Percentiles rank a stretch among this genome's conserved stretches.
phyloP scores from a whole-genome alignment of 2,329 filamentous ascomycete genomes.

The Colletotrichum horii region DNA sequence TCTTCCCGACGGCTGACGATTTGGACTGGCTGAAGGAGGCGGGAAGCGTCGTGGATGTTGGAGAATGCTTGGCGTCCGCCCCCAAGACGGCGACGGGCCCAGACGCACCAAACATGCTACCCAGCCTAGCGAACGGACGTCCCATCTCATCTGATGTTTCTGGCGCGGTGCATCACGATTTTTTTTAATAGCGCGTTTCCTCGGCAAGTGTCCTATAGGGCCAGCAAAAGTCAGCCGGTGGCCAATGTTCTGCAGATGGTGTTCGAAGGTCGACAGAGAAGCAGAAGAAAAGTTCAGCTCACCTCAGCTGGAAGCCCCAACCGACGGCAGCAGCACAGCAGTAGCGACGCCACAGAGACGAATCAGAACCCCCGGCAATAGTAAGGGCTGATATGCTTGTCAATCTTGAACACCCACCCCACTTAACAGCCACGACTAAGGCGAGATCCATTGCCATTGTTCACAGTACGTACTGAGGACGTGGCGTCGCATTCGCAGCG shows the following conservation, averaged over 20 bases:
- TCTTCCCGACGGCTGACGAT: not conserved
- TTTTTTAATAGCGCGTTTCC: not conserved
- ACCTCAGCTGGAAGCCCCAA: not conserved
- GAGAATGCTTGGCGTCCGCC: not conserved
- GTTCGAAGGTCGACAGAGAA: not conserved
- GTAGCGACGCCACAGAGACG: not conserved
- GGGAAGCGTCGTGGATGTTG: not conserved
- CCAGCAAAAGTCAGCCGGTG: not conserved
- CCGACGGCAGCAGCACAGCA: not conserved
- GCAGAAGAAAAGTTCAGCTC: not conserved
- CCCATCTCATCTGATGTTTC: not conserved
- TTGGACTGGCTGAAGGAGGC: not conserved
- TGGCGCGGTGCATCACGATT: not conserved
- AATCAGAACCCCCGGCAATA: not conserved
- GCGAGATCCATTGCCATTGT: not conserved
- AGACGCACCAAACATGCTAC: not conserved
- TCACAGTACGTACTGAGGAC: not conserved
- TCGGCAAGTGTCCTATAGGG: not conserved
- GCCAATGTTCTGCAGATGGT: not conserved
- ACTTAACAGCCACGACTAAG: constrained; percentile 5
- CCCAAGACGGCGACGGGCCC: not conserved
- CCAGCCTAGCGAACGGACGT: not conserved
- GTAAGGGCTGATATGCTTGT: constrained; percentile 1
- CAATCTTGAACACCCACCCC: not conserved
- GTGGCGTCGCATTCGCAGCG: not conserved